These are phyloP conservation scores for Crithidia mellificae DNA, from an alignment of 208 protist genomes.

Conservation along the genomic window DNA sequence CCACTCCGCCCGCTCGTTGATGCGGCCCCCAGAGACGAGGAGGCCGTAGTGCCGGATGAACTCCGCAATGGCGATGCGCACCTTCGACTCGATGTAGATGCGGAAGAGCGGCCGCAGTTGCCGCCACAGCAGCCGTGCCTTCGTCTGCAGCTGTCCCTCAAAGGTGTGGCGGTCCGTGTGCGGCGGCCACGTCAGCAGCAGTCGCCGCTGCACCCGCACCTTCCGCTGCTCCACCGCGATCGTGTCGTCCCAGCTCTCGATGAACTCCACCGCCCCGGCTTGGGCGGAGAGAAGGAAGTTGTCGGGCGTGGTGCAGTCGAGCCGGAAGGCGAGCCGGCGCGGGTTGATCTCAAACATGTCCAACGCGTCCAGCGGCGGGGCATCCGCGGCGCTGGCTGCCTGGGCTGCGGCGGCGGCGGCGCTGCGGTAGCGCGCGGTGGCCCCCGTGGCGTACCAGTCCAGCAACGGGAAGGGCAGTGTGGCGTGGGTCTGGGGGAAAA, in stretches of 20 bases:
- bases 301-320: conserved; percentile 54
- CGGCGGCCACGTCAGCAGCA: conserved; percentile 33
- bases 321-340: conserved; percentile 21
- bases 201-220: conserved; percentile 33
- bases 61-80: conserved; percentile 45
- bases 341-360: conserved; percentile 10
- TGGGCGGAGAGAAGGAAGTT: conserved; percentile 52
- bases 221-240: conserved; percentile 34
- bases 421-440: conserved; percentile 11
- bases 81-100: conserved; percentile 52
- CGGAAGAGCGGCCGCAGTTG: conserved; percentile 40
- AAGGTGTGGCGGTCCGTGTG: conserved; percentile 10
- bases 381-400: no score
- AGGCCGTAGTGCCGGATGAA: conserved; percentile 49
- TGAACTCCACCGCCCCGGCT: conserved; percentile 33
- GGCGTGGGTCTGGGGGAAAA: conserved; percentile 38
- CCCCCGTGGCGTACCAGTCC: conserved; percentile 32
- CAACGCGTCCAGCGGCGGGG: background rate
- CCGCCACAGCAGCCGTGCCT: conserved; percentile 24
- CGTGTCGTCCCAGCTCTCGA: conserved; percentile 42
- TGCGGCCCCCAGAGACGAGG: conserved; percentile 36
- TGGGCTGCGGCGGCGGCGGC: no score
- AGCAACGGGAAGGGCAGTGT: conserved; percentile 35
- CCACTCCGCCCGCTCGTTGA: conserved; percentile 45
- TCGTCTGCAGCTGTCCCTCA: conserved; percentile 16